Percentiles rank a stretch among this genome's conserved stretches.
Conservation (phyloP, 129 eudicot genomes). For the Tanacetum coccineum region DNA sequence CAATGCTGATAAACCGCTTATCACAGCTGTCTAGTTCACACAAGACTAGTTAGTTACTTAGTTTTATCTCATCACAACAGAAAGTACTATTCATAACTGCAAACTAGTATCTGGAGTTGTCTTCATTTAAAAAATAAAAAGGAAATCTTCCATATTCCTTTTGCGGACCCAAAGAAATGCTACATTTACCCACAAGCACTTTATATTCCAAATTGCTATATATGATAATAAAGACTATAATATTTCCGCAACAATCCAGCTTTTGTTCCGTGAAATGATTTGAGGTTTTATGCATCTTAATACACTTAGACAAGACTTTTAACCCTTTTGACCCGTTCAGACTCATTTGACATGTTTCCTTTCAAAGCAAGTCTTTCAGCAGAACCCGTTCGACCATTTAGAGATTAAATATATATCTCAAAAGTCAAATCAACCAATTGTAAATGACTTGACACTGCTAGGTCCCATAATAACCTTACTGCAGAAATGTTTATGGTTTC, state of each 20-base stretch:
- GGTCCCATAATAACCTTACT: not conserved
- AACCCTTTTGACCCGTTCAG: not conserved
- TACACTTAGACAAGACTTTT: not conserved
- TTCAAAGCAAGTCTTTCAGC: not conserved
- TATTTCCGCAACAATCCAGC: too few relatives aligned
- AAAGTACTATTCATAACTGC: not conserved
- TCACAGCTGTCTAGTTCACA: slow-evolving; percentile 91
- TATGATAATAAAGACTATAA: too few relatives aligned
- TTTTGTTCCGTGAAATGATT: not conserved
- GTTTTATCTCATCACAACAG: slow-evolving; percentile 23
- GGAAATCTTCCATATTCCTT: not conserved
- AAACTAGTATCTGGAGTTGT: not conserved
- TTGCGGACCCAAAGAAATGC: not conserved
- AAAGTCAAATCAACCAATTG: too few relatives aligned
- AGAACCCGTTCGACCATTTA: too few relatives aligned
- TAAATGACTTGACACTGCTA: not conserved
- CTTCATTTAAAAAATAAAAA: slow-evolving; percentile 1
- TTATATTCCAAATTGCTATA: too few relatives aligned
- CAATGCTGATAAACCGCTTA: slow-evolving; percentile 83
- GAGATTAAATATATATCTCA: too few relatives aligned
- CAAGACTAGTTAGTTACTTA: slow-evolving; percentile 47
- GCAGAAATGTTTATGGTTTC: slow-evolving; percentile 3
- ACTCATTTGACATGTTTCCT: not conserved
- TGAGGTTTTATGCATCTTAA: not conserved
- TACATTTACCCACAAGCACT: too few relatives aligned